These are phyloP conservation scores for Aspergillus cavernicola DNA, from an alignment of 495 filamentous ascomycete species.

Conservation along the genomic window DNA sequence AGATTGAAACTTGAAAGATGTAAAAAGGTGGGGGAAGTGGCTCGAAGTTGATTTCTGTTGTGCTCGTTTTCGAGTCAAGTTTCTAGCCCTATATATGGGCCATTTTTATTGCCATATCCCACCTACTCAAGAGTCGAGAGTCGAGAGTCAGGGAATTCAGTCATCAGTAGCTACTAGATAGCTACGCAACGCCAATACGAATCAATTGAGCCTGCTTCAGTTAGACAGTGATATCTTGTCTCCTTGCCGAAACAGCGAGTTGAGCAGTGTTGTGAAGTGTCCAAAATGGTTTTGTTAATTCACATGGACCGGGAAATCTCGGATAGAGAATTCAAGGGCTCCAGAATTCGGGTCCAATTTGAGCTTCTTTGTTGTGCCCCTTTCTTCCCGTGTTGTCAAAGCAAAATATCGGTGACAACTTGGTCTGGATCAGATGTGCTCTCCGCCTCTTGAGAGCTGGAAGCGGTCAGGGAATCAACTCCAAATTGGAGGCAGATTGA, in stretches of 20 bases:
- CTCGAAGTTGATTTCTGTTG: too few relatives aligned
- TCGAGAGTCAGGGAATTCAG: too few relatives aligned
- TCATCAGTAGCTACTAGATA: too few relatives aligned
- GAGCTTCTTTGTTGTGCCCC: background rate
- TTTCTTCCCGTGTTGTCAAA: background rate
- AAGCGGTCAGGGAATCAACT: conserved; percentile 13
- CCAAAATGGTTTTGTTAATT: too few relatives aligned
- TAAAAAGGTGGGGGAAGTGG: background rate
- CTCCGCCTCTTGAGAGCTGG: background rate
- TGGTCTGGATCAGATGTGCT: background rate
- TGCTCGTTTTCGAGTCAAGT: background rate
- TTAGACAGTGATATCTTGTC: too few relatives aligned
- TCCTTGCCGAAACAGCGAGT: too few relatives aligned
- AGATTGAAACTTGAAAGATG: background rate
- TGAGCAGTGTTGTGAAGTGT: too few relatives aligned
- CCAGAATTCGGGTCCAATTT: background rate
- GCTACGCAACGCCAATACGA: too few relatives aligned
- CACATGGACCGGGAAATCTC: background rate
- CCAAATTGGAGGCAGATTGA: background rate
- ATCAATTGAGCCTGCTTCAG: background rate
- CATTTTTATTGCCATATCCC: background rate
- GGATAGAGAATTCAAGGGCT: background rate
- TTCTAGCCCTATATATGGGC: conserved; percentile 8
- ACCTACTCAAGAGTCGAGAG: too few relatives aligned
- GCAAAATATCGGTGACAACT: background rate